Percentiles rank a stretch among this genome's conserved stretches.
phyloP scores from a whole-genome alignment of 139 green algal genomes.

The Ettlia oleoabundans region DNA sequence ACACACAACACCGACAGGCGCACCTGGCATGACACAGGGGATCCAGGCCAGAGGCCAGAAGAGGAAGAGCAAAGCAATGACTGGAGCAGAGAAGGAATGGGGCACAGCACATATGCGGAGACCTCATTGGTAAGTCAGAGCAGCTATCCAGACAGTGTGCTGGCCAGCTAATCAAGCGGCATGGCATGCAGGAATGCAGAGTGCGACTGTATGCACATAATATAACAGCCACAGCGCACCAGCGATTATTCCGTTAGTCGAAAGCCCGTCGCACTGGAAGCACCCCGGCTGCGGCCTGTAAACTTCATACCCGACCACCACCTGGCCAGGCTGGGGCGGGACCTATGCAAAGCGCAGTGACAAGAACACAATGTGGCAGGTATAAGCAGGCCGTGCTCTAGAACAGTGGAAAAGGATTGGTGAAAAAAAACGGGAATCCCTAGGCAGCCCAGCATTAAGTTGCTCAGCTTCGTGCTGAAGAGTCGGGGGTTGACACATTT shows the following conservation, averaged over 20 bases:
- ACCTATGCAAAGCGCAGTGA: background rate
- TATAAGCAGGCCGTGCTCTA: background rate
- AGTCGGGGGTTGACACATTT: too few relatives aligned
- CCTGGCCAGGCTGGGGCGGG: background rate
- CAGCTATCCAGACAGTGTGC: background rate
- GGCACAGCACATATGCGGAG: too few relatives aligned
- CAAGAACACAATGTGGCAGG: background rate
- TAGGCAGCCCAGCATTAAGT: too few relatives aligned
- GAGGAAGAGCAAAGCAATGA: background rate
- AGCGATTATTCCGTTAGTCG: background rate
- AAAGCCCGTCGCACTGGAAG: constrained; percentile 3
- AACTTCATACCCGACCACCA: background rate
- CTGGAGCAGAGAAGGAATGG: background rate
- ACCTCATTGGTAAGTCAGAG: too few relatives aligned
- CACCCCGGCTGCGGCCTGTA: background rate
- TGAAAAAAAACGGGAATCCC: too few relatives aligned
- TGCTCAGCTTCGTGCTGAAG: too few relatives aligned
- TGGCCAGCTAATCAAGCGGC: too few relatives aligned
- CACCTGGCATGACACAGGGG: constrained; percentile 6
- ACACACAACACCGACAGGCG: too few relatives aligned
- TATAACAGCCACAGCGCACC: background rate
- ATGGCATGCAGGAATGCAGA: background rate
- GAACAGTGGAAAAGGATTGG: background rate
- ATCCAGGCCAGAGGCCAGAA: constrained; percentile 13
- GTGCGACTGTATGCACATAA: background rate